Evolutionary conservation across 164 flowering plant genomes (phyloP).

Genomic region (Nymphaea thermarum): DNA sequence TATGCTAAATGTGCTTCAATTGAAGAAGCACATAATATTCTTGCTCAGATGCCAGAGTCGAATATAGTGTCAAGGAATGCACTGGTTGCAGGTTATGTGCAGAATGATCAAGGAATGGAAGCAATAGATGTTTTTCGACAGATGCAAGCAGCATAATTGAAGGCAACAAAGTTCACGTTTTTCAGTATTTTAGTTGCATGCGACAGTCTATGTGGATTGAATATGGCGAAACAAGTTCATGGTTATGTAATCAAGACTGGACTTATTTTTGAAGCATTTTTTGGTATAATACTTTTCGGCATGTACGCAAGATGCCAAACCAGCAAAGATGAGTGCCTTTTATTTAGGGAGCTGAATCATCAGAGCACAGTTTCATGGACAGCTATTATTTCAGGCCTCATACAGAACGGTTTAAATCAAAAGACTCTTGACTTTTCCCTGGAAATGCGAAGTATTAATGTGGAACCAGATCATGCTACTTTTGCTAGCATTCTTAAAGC

Average conservation of each 20-base stretch:
- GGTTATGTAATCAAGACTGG: not conserved
- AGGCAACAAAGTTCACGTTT: slow-evolving; percentile 65
- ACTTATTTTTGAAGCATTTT: not conserved
- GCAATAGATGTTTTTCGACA: slow-evolving; percentile 35
- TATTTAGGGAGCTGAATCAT: slow-evolving; percentile 36
- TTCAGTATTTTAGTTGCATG: slow-evolving; percentile 60
- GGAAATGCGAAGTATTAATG: slow-evolving; percentile 43
- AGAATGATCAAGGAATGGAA: slow-evolving; percentile 24
- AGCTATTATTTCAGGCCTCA: slow-evolving; percentile 60
- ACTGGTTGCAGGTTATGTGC: slow-evolving; percentile 58
- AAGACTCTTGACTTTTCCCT: slow-evolving; percentile 46
- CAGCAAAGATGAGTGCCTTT: not conserved
- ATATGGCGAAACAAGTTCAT: not conserved
- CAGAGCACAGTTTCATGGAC: slow-evolving; percentile 67
- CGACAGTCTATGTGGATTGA: slow-evolving; percentile 14
- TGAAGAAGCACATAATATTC: slow-evolving; percentile 32
- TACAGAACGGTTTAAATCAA: slow-evolving; percentile 40
- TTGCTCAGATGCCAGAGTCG: slow-evolving; percentile 37
- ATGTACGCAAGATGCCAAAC: not conserved
- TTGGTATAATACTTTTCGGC: not conserved
- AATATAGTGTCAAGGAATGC: slow-evolving; percentile 71
- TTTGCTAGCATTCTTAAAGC: slow-evolving; percentile 66
- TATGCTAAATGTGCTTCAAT: slow-evolving; percentile 51
- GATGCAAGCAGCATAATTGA: slow-evolving; percentile 42
- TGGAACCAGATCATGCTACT: slow-evolving; percentile 73